Percentiles rank a stretch among this genome's conserved stretches.
Conservation (phyloP, 495 filamentous ascomycete species). For the Penicillium pulvis region DNA sequence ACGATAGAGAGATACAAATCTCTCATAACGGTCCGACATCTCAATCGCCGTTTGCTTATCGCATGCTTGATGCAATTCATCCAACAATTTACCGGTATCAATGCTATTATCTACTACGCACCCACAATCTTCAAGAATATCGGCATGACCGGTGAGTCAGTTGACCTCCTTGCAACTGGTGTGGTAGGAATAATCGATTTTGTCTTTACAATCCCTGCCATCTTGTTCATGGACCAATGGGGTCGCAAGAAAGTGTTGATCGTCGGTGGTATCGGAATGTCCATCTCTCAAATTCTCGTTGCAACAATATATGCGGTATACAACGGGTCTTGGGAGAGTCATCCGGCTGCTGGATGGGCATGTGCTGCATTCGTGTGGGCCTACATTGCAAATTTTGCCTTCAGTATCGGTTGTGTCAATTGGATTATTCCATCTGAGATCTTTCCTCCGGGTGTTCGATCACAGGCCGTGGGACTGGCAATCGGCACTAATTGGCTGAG, state of each 20-base stretch:
- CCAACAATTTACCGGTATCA: slow-evolving; percentile 22
- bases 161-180: slow-evolving; percentile 61
- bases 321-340: slow-evolving; percentile 56
- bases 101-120: slow-evolving; percentile 60
- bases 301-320: slow-evolving; percentile 65
- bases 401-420: slow-evolving; percentile 11
- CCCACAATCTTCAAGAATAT: slow-evolving; percentile 61
- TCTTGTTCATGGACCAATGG: slow-evolving; percentile 65
- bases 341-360: slow-evolving; percentile 68
- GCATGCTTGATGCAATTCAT: slow-evolving; percentile 10
- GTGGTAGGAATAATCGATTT: slow-evolving; percentile 69
- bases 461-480: slow-evolving; percentile 8
- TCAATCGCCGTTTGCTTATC: background rate
- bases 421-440: slow-evolving; percentile 20
- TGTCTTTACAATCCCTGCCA: slow-evolving; percentile 60
- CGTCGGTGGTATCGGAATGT: slow-evolving; percentile 65
- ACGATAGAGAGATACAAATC: slow-evolving; percentile 26
- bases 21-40: slow-evolving; percentile 19
- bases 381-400: slow-evolving; percentile 42
- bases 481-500: slow-evolving; percentile 27
- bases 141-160: slow-evolving; percentile 45
- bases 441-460: slow-evolving; percentile 11
- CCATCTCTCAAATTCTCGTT: slow-evolving; percentile 60
- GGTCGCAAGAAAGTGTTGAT: slow-evolving; percentile 66
- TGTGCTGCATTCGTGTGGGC: slow-evolving; percentile 77